phyloP scores from a whole-genome alignment of 176 grass and related monocot species.

The Oryza glumipatula region DNA sequence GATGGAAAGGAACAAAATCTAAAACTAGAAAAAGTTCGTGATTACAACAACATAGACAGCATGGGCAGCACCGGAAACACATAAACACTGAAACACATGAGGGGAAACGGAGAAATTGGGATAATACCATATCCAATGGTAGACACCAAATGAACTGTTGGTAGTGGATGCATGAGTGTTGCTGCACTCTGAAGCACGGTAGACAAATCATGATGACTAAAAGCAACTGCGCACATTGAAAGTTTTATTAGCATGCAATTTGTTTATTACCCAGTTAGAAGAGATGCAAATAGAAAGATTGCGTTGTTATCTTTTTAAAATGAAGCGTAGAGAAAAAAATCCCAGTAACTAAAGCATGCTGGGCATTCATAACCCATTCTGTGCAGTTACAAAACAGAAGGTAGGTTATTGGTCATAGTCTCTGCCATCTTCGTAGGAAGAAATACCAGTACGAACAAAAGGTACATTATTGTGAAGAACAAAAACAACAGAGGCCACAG shows the following conservation, averaged over 20 bases:
- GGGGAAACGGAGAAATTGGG: not conserved
- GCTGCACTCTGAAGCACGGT: conserved; percentile 57
- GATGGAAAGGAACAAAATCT: not conserved
- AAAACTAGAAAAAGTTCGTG: not conserved
- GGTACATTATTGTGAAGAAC: not conserved
- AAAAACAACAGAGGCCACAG: not conserved
- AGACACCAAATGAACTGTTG: conserved; percentile 76
- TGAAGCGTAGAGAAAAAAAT: not conserved
- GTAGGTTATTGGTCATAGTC: not conserved
- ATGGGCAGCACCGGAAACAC: not conserved
- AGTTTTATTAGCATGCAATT: too few species aligned
- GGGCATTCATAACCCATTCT: not conserved
- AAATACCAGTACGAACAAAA: not conserved
- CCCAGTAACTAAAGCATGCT: not conserved
- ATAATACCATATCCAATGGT: conserved; percentile 87
- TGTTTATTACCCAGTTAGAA: too few species aligned
- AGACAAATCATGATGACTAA: conserved; percentile 69
- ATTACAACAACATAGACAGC: not conserved
- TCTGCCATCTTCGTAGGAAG: not conserved
- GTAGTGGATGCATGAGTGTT: conserved; percentile 62
- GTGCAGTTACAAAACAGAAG: not conserved
- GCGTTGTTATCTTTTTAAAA: too few species aligned
- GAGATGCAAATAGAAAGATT: too few species aligned
- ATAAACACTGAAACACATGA: not conserved
- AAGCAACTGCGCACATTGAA: conserved; percentile 57